phyloP scores from a whole-genome alignment of 2,329 filamentous ascomycete genomes.

The Claviceps fusiformis region DNA sequence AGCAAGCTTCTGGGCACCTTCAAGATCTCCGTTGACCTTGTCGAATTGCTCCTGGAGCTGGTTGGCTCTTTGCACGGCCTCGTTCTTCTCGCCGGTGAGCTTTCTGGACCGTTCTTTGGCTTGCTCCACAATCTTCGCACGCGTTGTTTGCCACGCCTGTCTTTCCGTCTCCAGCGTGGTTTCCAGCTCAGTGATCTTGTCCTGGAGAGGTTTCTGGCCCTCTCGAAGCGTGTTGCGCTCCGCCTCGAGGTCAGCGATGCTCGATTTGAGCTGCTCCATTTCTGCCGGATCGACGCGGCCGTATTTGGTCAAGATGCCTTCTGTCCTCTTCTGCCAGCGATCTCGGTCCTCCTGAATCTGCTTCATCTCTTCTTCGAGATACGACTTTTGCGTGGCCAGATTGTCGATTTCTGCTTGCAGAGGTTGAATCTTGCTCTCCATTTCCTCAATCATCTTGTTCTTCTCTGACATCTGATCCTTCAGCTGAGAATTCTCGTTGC shows the following conservation, averaged over 20 bases:
- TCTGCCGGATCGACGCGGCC: slow-evolving; percentile 90
- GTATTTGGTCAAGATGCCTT: slow-evolving; percentile 92
- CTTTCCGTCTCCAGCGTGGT: slow-evolving; percentile 40
- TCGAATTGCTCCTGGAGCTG: slow-evolving; percentile 37
- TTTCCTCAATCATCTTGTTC: slow-evolving; percentile 57
- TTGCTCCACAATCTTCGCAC: slow-evolving; percentile 44
- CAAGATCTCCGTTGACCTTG: slow-evolving; percentile 38
- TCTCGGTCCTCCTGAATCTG: slow-evolving; percentile 85
- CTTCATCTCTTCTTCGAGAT: slow-evolving; percentile 76
- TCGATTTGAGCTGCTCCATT: slow-evolving; percentile 75
- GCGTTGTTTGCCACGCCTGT: slow-evolving; percentile 35
- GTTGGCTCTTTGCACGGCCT: slow-evolving; percentile 36
- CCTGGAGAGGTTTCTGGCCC: slow-evolving; percentile 36
- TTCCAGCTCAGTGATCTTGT: slow-evolving; percentile 39
- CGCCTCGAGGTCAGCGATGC: slow-evolving; percentile 50
- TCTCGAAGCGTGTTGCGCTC: slow-evolving; percentile 47
- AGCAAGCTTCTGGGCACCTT: slow-evolving; percentile 28
- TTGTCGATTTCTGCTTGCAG: slow-evolving; percentile 69
- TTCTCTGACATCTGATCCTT: slow-evolving; percentile 66
- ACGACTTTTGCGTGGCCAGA: slow-evolving; percentile 66
- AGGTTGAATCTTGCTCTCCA: slow-evolving; percentile 65
- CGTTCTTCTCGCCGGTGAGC: slow-evolving; percentile 39
- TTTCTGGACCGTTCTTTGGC: slow-evolving; percentile 47
- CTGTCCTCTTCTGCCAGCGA: slow-evolving; percentile 87
- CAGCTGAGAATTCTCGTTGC: slow-evolving; percentile 70